phyloP scores from a whole-genome alignment of 2,329 filamentous ascomycete genomes.

The Zarea fungicola region DNA sequence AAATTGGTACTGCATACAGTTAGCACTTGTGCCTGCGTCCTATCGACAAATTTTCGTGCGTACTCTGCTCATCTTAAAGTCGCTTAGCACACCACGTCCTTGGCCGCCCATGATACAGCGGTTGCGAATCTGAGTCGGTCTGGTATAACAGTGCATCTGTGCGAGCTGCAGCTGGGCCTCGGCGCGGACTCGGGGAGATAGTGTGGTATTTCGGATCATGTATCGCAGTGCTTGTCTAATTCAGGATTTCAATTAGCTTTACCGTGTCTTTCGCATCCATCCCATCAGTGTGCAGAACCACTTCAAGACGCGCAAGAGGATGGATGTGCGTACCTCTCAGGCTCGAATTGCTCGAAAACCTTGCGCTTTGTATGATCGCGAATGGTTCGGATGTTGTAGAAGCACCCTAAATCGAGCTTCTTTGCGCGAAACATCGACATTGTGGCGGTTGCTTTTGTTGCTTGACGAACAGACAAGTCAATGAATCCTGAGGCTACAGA shows the following conservation, averaged over 20 bases:
- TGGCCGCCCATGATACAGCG: conserved; percentile 90
- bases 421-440: conserved; percentile 88
- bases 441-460: conserved; percentile 30
- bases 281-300: too few species aligned
- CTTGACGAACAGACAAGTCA: not conserved
- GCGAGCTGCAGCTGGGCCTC: conserved; percentile 89
- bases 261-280: not conserved
- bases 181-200: conserved; percentile 75
- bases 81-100: conserved; percentile 81
- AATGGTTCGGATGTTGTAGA: conserved; percentile 78
- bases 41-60: conserved; percentile 29
- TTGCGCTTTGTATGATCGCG: conserved; percentile 97
- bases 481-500: not conserved
- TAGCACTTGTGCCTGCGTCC: conserved; percentile 16
- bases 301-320: not conserved
- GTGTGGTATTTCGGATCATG: conserved; percentile 86
- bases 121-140: conserved; percentile 90
- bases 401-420: conserved; percentile 83
- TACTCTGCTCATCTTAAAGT: conserved; percentile 90
- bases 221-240: conserved; percentile 88
- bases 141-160: conserved; percentile 94
- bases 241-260: not conserved
- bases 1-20: conserved; percentile 74
- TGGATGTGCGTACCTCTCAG: conserved; percentile 63
- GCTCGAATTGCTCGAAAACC: conserved; percentile 80